Evolutionary conservation across 148 eudicot species (phyloP), one percentile per base, ranked within the genome.

Genomic region (Silene latifolia): DNA sequence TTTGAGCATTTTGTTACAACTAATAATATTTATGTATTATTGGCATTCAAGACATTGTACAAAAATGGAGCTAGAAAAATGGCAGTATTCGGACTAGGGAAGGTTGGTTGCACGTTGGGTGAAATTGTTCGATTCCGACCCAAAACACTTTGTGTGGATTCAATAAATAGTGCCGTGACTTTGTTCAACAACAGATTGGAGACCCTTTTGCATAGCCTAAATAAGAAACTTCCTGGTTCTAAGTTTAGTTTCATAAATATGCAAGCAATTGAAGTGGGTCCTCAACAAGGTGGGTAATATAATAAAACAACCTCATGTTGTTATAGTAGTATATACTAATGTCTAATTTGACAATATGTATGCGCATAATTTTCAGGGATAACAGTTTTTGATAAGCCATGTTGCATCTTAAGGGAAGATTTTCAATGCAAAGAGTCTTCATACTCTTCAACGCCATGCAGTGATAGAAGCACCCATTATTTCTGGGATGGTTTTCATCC

Each of bases 401-500:
- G 77, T 63, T 74, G 77, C 62, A 51, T 12, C 4, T 25, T 74
- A 74, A 63, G 77, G 20, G 70, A 74, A 48, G 71, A 74, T 64
- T 63, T 46, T n/a, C 77, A 74, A 18, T 74, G 77, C 60, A 10
- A 63, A 48, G 70, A 74, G 39, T 47, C 61, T 8, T 8, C 62
- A 48, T 62, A 74, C 29, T 47, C 61, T 8, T 8, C 62, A 3
- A 25, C 61, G 0, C 61, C 69, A n/a, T 74, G 77, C 47, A 32
- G 20, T 18, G 10, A 74, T 17, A 25, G 71, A 32, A 54, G 20
- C 24, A 11, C 48, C 4, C 47, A 75, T 65, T 47, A 25, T 19
- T 75, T 75, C n/a, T 75, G 77, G 77, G 77, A 75, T 35, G 77
- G 77, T 8, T 75, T 75, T 53, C 77, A 75, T 65, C 77, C 77